Base-by-base conservation (phyloP, 2,329 filamentous ascomycete species). In the Fusarium secorum region DNA sequence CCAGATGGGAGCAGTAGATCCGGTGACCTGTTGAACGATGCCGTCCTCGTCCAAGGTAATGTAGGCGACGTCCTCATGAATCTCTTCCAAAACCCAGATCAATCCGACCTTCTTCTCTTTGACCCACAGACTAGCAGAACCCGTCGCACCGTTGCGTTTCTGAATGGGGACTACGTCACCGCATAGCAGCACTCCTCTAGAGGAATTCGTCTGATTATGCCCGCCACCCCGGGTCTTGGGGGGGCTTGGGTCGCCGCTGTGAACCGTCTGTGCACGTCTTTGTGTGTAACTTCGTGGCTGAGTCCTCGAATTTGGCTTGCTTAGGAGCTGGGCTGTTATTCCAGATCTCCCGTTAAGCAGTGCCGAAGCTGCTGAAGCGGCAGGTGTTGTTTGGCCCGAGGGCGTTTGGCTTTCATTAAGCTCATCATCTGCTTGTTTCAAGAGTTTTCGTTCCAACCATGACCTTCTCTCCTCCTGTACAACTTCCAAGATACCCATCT, bases 131-230 rank as follows among this genome's bases (percentile, higher is more conserved):
- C 95, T 98, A 39, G 96, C 96, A 63, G 96, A 95, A 4, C 96
- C 96, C 8, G 91, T 95, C 15, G 91, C 89, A 7, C 96, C 96
- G 76, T 99, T 97, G 66, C 96, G 90, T 81, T 98, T 99, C 79
- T 95, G 93, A 65, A 99, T 99, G 0, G 96, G 96, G 22, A 99
- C 94, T n/a, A 99, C 95, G 79, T 99, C 96, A 45, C 96, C 96
- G 74, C 96, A 99, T 3, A 99, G 86, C 56, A 99, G 81, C 30
- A 99, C 96, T 6, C 95, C 95, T 74, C 94, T 88, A 28, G 94
- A 97, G 71, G 93, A 94, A 75, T 88, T 91, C 72, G 87, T 89
- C 56, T 89, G 86, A 75, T 95, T 92, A 73, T 94, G 87, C 74
- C 84, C 80, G 33, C 84, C 79, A 15, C 84, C 81, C 18, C 85